Evolutionary conservation across 2,329 filamentous ascomycete species (phyloP).

Genomic region (Fusarium sp.): DNA sequence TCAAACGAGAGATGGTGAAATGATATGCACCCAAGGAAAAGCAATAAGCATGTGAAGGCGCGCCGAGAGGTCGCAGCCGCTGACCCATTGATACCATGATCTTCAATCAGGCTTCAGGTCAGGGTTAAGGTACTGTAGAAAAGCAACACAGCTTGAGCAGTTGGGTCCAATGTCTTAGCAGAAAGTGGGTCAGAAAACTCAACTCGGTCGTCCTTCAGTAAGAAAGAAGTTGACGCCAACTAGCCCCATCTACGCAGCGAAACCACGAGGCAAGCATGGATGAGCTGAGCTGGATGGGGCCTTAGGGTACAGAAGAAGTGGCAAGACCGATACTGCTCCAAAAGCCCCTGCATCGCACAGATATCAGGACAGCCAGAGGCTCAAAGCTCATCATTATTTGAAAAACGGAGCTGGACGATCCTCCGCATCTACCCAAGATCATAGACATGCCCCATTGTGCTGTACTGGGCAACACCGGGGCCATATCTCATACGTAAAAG

Average conservation of each 20-base stretch:
- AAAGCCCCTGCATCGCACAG: conserved; percentile 28
- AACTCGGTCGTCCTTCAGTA: neutral
- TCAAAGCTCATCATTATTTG: conserved; percentile 2
- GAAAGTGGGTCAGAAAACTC: neutral
- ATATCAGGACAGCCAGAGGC: neutral
- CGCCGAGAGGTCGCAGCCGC: neutral
- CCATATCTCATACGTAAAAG: conserved; percentile 33
- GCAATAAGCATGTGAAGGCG: conserved; percentile 1
- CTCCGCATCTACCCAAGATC: neutral
- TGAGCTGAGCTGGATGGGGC: conserved; percentile 3
- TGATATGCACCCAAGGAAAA: neutral
- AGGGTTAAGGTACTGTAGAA: neutral
- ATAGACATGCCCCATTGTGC: neutral
- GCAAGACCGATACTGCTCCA: conserved; percentile 1
- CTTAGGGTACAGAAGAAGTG: conserved; percentile 7
- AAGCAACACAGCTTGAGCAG: neutral
- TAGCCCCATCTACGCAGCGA: conserved; percentile 15
- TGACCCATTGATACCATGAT: conserved; percentile 8
- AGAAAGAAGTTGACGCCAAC: neutral
- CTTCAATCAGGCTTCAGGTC: conserved; percentile 9
- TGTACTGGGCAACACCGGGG: neutral
- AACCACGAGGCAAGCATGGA: conserved; percentile 38
- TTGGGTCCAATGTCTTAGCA: neutral
- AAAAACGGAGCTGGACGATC: neutral
- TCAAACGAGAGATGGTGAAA: conserved; percentile 2